Percentiles rank a stretch among this genome's conserved stretches.
These are phyloP conservation scores for Spathaspora sp. DNA, from an alignment of 805 yeast species.

Conservation along the genomic window DNA sequence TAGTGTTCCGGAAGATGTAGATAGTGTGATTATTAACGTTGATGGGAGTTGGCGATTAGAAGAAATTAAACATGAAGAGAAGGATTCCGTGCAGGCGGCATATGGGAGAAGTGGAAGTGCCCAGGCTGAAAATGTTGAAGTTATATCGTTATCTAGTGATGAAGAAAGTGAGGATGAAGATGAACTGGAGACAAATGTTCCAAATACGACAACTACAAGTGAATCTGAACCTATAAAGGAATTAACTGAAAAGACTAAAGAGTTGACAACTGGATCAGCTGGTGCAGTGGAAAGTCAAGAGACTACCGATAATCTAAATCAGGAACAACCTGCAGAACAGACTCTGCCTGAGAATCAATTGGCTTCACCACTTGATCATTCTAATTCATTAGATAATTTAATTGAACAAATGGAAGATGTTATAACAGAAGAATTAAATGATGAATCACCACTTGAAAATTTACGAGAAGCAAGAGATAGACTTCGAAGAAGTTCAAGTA, in stretches of 20 bases:
- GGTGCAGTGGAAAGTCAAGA: too few relatives aligned
- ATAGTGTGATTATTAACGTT: slow-evolving; percentile 59
- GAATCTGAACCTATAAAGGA: not conserved
- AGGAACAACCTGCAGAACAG: too few relatives aligned
- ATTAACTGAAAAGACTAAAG: not conserved
- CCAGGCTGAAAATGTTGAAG: slow-evolving; percentile 26
- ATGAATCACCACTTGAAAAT: slow-evolving; percentile 1
- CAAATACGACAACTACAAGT: not conserved
- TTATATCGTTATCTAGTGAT: slow-evolving; percentile 51
- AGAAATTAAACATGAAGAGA: slow-evolving; percentile 2
- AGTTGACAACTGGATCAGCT: not conserved
- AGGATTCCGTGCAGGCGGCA: not conserved
- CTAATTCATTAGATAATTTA: not conserved
- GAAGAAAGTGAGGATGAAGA: slow-evolving; percentile 35
- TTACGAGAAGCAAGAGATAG: not conserved
- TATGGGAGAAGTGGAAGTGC: slow-evolving; percentile 9
- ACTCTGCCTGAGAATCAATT: too few relatives aligned
- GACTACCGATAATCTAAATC: too few relatives aligned
- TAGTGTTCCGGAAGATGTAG: slow-evolving; percentile 51
- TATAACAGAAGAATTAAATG: not conserved
- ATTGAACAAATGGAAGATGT: not conserved
- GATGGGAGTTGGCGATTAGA: slow-evolving; percentile 69
- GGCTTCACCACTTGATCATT: not conserved
- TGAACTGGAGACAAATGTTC: not conserved
- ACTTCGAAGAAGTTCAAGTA: not conserved